Base-by-base conservation (phyloP, 805 yeast genomes). In the Yamadazyma insecticola region DNA sequence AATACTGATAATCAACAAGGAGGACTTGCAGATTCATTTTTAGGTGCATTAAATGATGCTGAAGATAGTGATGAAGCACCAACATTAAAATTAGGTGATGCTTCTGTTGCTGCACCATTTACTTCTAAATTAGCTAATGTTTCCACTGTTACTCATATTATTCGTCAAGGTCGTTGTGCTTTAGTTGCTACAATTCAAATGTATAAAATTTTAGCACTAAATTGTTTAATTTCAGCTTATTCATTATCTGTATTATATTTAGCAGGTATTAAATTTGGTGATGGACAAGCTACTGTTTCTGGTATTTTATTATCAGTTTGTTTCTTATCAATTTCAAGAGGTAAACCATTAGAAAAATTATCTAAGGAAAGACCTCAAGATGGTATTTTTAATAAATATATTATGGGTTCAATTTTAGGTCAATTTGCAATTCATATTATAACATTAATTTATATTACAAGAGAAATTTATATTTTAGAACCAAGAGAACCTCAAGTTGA, bases 91-190 rank as follows among this genome's bases (percentile, higher is more conserved):
- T 70, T 92, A 34, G 98, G 98, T 49, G 98, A 92, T 63, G 98
- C 98, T 10, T 89, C 97, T 15, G 96, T 94, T 50, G 98, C 98
- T 33, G 98, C 98, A 20, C 98, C 98, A 28, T 87, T 92, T 59
- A 92, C 98, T 13, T 89, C 97, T 15, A 92, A 92, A 56, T 74
- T 92, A 43, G 77, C 96, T 16, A 84, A 82, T 51, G 98, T 92
- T 19, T 75, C 89, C 33, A 81, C 98, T 34, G 96, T 92, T 34
- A 84, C 95, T 32, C 81, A 88, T 53, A 84, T 92, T 44, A 76
- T 92, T 45, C 88, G 98, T 63, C 97, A 92, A 70, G 98, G 98
- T 44, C 87, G 98, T 63, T 86, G 96, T 70, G 96, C 98, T 6
- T 71, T 92, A 45, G 96, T 92, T 26, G 86, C 96, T 12, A 92